These are phyloP conservation scores for Parsonsia alboflavescens DNA, from an alignment of 257 asterid species.

Conservation along the genomic window DNA sequence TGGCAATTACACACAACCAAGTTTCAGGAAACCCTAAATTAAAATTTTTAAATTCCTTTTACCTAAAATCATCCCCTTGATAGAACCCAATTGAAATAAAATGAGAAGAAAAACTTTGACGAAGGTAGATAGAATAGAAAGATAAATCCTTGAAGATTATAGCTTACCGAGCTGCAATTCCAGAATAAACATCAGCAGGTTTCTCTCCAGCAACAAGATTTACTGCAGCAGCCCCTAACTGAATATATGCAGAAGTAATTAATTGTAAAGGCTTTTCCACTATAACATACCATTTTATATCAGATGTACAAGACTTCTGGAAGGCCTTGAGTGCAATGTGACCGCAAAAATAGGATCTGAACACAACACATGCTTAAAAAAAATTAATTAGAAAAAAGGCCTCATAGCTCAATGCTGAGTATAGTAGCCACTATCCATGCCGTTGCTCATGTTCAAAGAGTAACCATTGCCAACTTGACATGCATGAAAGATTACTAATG, in stretches of 20 bases:
- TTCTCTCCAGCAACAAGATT: slow-evolving; percentile 89
- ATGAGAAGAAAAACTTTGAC: not conserved
- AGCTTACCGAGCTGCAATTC: slow-evolving; percentile 88
- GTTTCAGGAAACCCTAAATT: not conserved
- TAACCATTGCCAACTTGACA: not conserved
- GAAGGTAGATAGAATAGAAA: not conserved
- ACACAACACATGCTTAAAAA: not conserved
- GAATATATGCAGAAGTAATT: slow-evolving; percentile 20
- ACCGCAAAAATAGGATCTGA: too few relatives aligned
- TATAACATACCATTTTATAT: not conserved
- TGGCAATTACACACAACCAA: not conserved
- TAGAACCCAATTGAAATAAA: not conserved
- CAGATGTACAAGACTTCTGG: not conserved
- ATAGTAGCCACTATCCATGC: not conserved
- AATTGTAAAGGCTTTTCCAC: not conserved
- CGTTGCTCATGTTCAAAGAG: not conserved
- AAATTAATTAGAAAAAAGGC: not conserved
- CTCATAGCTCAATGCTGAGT: not conserved
- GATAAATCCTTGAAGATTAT: not conserved
- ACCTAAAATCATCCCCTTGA: not conserved
- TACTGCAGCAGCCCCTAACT: slow-evolving; percentile 97
- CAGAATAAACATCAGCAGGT: slow-evolving; percentile 98
- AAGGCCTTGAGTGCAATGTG: not conserved
- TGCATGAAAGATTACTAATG: not conserved
- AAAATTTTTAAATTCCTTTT: not conserved